Evolutionary conservation across 1,139 yeast species (phyloP).

Genomic region (Taphrina communis): DNA sequence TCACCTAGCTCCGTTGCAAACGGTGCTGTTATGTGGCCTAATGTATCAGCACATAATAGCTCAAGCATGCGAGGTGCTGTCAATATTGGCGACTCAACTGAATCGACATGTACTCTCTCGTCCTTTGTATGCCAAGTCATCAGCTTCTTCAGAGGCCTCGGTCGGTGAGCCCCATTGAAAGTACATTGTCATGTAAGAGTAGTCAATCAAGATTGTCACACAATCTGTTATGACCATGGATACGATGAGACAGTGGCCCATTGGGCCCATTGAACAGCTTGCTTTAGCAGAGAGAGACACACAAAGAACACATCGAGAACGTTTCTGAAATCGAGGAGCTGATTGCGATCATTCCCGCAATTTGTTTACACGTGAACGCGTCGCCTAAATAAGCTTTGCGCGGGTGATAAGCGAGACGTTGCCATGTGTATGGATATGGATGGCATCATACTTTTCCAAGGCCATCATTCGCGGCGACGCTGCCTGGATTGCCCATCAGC

Average conservation of each 20-base stretch:
- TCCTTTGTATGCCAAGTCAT: background rate
- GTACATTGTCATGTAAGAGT: background rate
- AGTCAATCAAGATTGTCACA: background rate
- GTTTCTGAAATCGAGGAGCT: background rate
- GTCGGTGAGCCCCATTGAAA: background rate
- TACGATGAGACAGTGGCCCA: no score
- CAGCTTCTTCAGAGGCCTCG: conserved; percentile 5
- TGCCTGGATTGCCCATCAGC: no score
- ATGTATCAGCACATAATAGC: background rate
- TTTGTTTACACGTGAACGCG: background rate
- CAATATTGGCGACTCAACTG: background rate
- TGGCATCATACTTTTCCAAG: no score
- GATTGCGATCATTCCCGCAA: background rate
- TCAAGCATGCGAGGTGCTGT: background rate
- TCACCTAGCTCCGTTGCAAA: background rate
- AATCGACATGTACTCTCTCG: background rate
- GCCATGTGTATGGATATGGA: no score
- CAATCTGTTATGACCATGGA: background rate
- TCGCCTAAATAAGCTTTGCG: conserved; percentile 4
- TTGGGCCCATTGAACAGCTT: no score
- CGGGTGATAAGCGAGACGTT: no score
- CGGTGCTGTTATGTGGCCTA: background rate
- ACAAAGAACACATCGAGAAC: no score
- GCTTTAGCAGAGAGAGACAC: no score
- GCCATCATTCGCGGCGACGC: no score